Conservation (phyloP, 257 asterid genomes). For the Prunella vulgaris region DNA sequence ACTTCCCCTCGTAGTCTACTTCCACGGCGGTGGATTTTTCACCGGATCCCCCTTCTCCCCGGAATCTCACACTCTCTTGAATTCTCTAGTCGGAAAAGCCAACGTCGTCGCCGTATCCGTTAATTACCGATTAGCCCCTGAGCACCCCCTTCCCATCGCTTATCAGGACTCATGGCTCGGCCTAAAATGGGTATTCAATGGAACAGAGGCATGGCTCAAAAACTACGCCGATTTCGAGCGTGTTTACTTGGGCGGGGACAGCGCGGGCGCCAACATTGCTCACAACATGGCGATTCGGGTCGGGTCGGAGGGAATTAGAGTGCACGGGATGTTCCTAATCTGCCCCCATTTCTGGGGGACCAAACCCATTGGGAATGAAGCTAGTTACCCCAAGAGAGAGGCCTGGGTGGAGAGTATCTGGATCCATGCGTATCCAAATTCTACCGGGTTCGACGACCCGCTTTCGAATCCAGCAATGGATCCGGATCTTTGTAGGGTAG, state of each 20-base stretch:
- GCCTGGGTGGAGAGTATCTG: constrained; percentile 28
- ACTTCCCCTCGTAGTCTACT: constrained; percentile 52
- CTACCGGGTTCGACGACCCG: constrained; percentile 45
- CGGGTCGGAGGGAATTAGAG: constrained; percentile 26
- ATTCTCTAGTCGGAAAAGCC: constrained; percentile 37
- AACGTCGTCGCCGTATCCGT: constrained; percentile 27
- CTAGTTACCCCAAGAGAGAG: not conserved
- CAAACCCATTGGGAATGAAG: constrained; percentile 32
- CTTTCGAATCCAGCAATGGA: no score
- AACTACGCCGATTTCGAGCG: constrained; percentile 33
- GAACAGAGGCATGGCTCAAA: constrained; percentile 45
- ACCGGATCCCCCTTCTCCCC: constrained; percentile 42
- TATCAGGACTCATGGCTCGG: constrained; percentile 36
- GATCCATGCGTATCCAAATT: constrained; percentile 31
- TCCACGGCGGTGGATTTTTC: constrained; percentile 60
- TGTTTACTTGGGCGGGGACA: constrained; percentile 30
- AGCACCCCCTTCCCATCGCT: no score
- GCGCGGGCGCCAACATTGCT: constrained; percentile 65
- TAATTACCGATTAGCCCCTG: no score
- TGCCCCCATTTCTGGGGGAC: constrained; percentile 49
- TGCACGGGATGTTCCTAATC: constrained; percentile 37
- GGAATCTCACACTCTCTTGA: constrained; percentile 29
- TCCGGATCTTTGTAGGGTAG: no score
- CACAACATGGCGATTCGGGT: constrained; percentile 43
- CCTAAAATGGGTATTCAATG: constrained; percentile 39